Percentiles rank a stretch among this genome's conserved stretches.
phyloP scores from a whole-genome alignment of 495 filamentous ascomycete genomes.

The Penicillium simplicissimum region DNA sequence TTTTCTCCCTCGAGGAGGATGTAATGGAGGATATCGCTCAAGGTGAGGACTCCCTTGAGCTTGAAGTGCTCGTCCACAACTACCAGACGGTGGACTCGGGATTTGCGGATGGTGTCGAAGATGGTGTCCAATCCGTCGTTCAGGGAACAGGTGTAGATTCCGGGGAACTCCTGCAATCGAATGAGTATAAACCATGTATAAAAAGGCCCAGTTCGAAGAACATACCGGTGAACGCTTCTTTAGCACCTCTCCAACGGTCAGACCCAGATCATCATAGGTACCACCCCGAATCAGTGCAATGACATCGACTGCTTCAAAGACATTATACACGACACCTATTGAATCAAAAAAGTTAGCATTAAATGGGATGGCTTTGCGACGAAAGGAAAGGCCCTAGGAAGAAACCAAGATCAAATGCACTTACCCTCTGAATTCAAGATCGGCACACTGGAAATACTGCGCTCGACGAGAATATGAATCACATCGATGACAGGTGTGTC shows the following conservation, averaged over 20 bases:
- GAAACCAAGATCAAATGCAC: not conserved
- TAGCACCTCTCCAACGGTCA: slow-evolving; percentile 87
- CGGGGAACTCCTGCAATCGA: slow-evolving; percentile 69
- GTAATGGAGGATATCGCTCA: slow-evolving; percentile 97
- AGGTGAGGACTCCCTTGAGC: slow-evolving; percentile 84
- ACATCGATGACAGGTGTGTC: slow-evolving; percentile 93
- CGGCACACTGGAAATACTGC: slow-evolving; percentile 92
- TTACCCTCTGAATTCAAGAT: slow-evolving; percentile 81
- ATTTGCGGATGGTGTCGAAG: slow-evolving; percentile 94
- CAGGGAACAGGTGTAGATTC: slow-evolving; percentile 93
- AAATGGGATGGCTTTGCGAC: not conserved
- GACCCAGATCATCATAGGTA: slow-evolving; percentile 83
- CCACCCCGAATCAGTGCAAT: slow-evolving; percentile 94
- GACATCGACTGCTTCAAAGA: slow-evolving; percentile 97
- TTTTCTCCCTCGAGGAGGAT: slow-evolving; percentile 82
- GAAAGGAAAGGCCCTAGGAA: not conserved
- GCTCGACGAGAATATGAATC: slow-evolving; percentile 88
- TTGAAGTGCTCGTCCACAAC: slow-evolving; percentile 86
- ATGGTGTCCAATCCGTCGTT: slow-evolving; percentile 92
- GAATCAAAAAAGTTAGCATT: not conserved
- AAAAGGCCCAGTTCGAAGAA: not conserved
- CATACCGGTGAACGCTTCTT: slow-evolving; percentile 77
- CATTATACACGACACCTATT: slow-evolving; percentile 78
- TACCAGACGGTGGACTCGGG: slow-evolving; percentile 87
- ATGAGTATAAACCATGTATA: slow-evolving; percentile 8